These are phyloP conservation scores for Fusarium kyushuense DNA, from an alignment of 2,329 filamentous ascomycete species.

Conservation along the genomic window DNA sequence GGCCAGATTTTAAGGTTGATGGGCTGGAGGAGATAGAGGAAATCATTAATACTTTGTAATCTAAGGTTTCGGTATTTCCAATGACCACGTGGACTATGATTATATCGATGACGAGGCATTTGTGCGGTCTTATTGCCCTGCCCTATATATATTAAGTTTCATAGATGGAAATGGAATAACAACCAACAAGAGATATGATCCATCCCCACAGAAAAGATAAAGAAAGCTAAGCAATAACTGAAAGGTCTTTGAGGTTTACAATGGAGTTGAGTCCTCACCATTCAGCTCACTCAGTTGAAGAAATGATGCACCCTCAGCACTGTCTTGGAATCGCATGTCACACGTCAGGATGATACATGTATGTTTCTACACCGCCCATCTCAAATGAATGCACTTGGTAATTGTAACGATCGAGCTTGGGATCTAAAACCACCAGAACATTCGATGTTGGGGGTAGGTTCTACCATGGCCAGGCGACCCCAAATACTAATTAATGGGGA, in stretches of 20 bases:
- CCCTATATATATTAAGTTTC: background rate
- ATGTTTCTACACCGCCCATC: rapidly evolving
- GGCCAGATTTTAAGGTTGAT: background rate
- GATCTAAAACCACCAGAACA: background rate
- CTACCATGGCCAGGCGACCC: background rate
- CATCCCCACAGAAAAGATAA: background rate
- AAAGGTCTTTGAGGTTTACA: background rate
- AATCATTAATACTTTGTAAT: background rate
- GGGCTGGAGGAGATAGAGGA: background rate
- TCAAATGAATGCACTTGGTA: background rate
- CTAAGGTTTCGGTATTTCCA: background rate
- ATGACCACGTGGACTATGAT: background rate
- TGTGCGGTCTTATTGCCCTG: background rate
- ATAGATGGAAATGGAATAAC: background rate
- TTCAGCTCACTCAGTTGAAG: background rate
- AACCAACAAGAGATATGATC: background rate
- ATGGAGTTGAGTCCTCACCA: background rate
- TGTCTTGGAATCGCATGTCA: background rate
- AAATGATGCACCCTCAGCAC: background rate
- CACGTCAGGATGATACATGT: too few species aligned
- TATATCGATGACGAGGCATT: too few species aligned
- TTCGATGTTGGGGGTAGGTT: background rate
- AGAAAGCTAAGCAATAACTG: background rate
- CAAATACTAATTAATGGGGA: background rate
- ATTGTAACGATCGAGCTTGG: background rate